phyloP scores from a whole-genome alignment of 1,139 yeast species.

The Candida tropicalis region DNA sequence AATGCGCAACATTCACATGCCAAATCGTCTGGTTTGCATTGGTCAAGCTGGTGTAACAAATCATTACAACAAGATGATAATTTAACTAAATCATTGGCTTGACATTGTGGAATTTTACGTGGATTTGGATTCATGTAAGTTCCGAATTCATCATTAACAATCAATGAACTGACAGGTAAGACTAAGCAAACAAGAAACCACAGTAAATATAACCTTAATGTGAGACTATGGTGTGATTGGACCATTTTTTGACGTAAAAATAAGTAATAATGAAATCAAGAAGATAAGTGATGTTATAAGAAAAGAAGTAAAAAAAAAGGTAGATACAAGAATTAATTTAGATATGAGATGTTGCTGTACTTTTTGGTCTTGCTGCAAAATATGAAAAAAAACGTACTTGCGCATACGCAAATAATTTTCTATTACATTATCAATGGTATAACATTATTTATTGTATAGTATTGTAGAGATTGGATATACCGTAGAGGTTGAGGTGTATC shows the following conservation, averaged over 20 bases:
- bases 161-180: neutral
- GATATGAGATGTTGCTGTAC: too few species aligned
- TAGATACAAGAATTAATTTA: too few species aligned
- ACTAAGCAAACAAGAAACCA: neutral
- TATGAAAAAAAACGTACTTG: too few species aligned
- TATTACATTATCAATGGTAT: too few species aligned
- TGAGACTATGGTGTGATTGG: neutral
- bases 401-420: too few species aligned
- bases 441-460: too few species aligned
- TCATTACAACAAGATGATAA: slow-evolving; percentile 49
- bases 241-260: neutral
- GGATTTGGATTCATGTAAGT: slow-evolving; percentile 52
- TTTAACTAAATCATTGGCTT: slow-evolving; percentile 45
- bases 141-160: slow-evolving; percentile 30
- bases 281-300: too few species aligned
- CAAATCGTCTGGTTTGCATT: slow-evolving; percentile 53
- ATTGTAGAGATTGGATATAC: too few species aligned
- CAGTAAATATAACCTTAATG: neutral
- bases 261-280: neutral
- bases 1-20: slow-evolving; percentile 61
- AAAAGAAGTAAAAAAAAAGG: too few species aligned
- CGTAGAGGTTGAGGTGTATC: too few species aligned
- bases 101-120: slow-evolving; percentile 37
- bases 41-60: slow-evolving; percentile 45
- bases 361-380: too few species aligned